Evolutionary conservation across 116 monocot genomes (phyloP), one percentile per base, ranked within the genome.

Genomic region (Papilionanthe hybrid): DNA sequence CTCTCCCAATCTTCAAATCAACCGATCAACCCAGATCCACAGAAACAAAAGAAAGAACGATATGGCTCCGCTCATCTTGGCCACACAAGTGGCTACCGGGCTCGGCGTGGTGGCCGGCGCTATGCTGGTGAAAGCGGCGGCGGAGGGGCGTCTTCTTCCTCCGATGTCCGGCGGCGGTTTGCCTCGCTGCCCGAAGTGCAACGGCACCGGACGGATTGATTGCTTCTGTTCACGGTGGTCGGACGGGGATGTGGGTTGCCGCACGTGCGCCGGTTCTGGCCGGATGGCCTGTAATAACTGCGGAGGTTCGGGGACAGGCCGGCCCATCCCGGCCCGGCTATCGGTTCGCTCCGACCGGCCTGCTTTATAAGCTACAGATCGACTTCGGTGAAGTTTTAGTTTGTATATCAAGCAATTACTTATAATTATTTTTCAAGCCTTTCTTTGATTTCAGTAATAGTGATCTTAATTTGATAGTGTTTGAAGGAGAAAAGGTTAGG

Each of bases 221-320:
- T 97, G 96, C 81, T 28, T 94, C 45, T 97, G 97, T 85, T 65
- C 86, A 1, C 85, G 91, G 42, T 97, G 97, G 94, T 92, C 97
- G 4, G 94, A 94, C 86, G 92, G 94, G 27, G 97, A 97, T 78
- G 63, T 83, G 15, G 97, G 97, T 0, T 97, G 97, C 77, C 83
- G 97, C 5, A 81, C 92, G 10, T 97, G 97, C 58, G 88, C 91
- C 1, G 97, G 97, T 0, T 89, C 94, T 0, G 97, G 97, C 1
- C 56, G 91, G 68, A 94, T 84, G 91, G 86, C 77, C 6, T 97
- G 96, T 78, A 82, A 86, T 47, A 92, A 85, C 75, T 97, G 97
- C 74, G 87, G 94, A 1, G 94, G 94, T 0, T 79, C 89, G n/a
- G 97, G 97, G 5, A 90, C 92, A 20, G 94, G 97, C 7, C 83